Percentiles rank a stretch among this genome's conserved stretches.
Conservation (phyloP, 495 filamentous ascomycete species). For the Aspergillus kassunensis region DNA sequence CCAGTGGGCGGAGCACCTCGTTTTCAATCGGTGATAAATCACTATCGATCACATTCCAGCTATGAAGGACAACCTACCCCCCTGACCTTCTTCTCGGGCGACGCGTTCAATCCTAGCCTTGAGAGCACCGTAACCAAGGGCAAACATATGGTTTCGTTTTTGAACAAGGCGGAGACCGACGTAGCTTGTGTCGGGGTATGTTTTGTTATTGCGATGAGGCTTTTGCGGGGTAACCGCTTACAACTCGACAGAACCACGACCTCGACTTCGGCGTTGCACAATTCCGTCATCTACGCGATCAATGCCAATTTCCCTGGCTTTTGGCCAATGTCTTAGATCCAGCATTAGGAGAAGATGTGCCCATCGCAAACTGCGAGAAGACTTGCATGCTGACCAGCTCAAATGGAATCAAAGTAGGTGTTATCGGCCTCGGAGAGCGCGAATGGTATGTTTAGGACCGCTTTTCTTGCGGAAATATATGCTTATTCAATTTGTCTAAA, state of each 20-base stretch:
- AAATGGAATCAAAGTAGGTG: slow-evolving; percentile 79
- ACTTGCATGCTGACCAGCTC: slow-evolving; percentile 69
- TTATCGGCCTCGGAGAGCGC: slow-evolving; percentile 78
- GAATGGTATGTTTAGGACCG: slow-evolving; percentile 60
- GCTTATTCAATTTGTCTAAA: slow-evolving; percentile 21
- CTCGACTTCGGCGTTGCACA: slow-evolving; percentile 88
- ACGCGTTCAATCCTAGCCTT: slow-evolving; percentile 86
- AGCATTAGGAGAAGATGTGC: slow-evolving; percentile 61
- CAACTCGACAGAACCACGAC: slow-evolving; percentile 68
- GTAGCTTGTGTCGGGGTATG: slow-evolving; percentile 76
- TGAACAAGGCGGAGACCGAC: slow-evolving; percentile 72
- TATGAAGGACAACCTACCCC: slow-evolving; percentile 60
- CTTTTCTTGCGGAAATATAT: not conserved
- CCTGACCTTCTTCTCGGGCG: slow-evolving; percentile 83
- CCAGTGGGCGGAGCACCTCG: slow-evolving; percentile 75
- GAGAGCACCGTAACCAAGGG: slow-evolving; percentile 87
- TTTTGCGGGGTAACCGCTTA: not conserved
- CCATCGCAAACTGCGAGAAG: slow-evolving; percentile 66
- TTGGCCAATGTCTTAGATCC: slow-evolving; percentile 82
- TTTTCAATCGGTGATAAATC: slow-evolving; percentile 71
- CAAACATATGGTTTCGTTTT: slow-evolving; percentile 81
- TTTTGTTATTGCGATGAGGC: slow-evolving; percentile 10
- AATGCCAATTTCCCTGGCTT: slow-evolving; percentile 86
- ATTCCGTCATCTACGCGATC: slow-evolving; percentile 63
- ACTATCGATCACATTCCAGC: slow-evolving; percentile 59